Evolutionary conservation across 2,329 filamentous ascomycete genomes (phyloP).

Genomic region (Fusarium agapanthi): DNA sequence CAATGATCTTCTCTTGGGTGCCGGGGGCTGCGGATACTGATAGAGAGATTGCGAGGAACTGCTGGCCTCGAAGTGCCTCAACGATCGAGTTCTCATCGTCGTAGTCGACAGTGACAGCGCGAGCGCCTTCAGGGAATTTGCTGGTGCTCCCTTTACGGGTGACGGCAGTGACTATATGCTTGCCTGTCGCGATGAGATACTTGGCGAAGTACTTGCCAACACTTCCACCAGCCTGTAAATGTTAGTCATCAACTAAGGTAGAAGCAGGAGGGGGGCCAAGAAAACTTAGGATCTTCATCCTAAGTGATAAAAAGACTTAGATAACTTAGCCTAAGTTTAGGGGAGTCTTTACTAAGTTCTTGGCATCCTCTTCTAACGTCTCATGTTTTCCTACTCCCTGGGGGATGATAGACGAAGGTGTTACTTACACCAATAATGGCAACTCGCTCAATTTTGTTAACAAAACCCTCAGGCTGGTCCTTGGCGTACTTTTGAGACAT

Average conservation of each 20-base stretch:
- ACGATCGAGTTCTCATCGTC: slow-evolving; percentile 54
- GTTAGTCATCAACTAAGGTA: slow-evolving; percentile 3
- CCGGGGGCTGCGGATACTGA: slow-evolving; percentile 52
- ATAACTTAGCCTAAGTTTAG: too few relatives aligned
- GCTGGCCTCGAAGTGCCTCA: slow-evolving; percentile 60
- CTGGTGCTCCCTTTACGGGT: slow-evolving; percentile 54
- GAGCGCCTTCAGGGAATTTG: slow-evolving; percentile 55
- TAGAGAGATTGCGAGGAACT: slow-evolving; percentile 67
- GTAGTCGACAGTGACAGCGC: slow-evolving; percentile 55
- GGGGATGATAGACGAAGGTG: fast-evolving
- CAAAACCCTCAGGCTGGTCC: slow-evolving; percentile 49
- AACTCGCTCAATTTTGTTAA: slow-evolving; percentile 54
- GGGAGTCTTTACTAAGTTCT: too few relatives aligned
- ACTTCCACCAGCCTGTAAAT: slow-evolving; percentile 52
- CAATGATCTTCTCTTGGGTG: slow-evolving; percentile 59
- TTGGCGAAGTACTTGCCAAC: slow-evolving; percentile 51
- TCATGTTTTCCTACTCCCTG: too few relatives aligned
- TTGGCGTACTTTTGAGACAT: slow-evolving; percentile 46
- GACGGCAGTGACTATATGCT: slow-evolving; percentile 61
- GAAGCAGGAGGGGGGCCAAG: too few relatives aligned
- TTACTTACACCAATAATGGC: slow-evolving; percentile 58
- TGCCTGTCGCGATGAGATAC: slow-evolving; percentile 56
- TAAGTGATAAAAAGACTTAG: too few relatives aligned
- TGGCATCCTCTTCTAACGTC: too few relatives aligned
- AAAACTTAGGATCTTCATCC: too few relatives aligned